Evolutionary conservation across 805 yeast genomes (phyloP), one percentile per base, ranked within the genome.

Genomic region (Candida sphagnicola): DNA sequence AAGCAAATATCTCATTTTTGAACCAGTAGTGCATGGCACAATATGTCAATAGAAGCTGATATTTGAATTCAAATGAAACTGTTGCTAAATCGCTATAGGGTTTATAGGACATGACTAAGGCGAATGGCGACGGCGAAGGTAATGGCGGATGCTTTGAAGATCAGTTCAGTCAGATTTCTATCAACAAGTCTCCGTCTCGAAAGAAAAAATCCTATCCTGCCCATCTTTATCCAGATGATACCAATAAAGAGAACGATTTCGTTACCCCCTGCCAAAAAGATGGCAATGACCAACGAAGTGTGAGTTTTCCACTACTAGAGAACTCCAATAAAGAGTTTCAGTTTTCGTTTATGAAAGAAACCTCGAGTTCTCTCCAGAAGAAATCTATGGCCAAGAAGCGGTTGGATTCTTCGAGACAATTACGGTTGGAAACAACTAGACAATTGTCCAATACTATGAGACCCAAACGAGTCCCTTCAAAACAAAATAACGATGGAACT

Each of bases 341-440:
- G 31, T 56, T 59, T 34, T 64, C 72, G 5, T 67, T 67, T 42
- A 67, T 67, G 74, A 52, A 54, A 29, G 69, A 61, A 8, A 67
- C 72, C 0, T 46, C 70, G 10, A 61, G 70, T 2, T 66, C 72
- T 1, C 47, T 57, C 14, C 56, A 57, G 40, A 62, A 66, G 40
- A 62, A 57, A 43, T 28, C 10, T 17, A 25, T 15, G 8, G 28
- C 35, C 25, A 21, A 31, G 12, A 26, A 26, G 15, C 8, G 29
- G 12, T 18, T 21, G 24, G 24, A 21, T 21, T 21, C 6, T 21
- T 6, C 25, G 13, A 31, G 32, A 16, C 28, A 36, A 8, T 29
- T 23, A n/a, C n/a, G n/a, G n/a, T n/a, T n/a, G n/a, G 18, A 13
- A 6, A 30, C 6, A 8, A n/a, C 19, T 14, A 31, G 32, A 16